Base-by-base conservation (phyloP, 441 rosid genomes). In the Flueggea neowawraea region DNA sequence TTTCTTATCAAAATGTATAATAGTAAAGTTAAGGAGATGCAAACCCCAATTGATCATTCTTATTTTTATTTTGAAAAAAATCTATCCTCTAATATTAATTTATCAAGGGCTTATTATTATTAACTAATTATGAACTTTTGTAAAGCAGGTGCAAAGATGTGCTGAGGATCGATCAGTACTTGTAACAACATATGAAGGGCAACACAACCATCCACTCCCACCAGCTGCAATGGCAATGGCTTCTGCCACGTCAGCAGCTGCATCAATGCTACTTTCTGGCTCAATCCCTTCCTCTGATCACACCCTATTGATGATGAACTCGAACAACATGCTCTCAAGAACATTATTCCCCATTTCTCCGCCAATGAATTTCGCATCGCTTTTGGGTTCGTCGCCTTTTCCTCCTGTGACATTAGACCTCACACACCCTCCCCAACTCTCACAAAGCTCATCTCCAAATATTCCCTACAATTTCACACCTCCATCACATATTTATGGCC, bases 211-310 rank as follows among this genome's bases (percentile, higher is more conserved):
- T 58, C 97, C 96, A 0, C 78, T 91, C 16, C 96, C 97, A 0
- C 90, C 90, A 12, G 87, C 90, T 0, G 97, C 97, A 0, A 81
- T 85, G 63, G 85, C 89, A 0, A 84, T 91, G 97, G 97, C 91
- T 22, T 83, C 90, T 1, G 80, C 96, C 3, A 91, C 97, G 10
- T 16, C 86, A 0, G 85, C 94, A 0, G 97, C 97, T 0, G 94
- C 88, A 0, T 72, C 62, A 64, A 88, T 85, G 94, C 61, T 91
- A 45, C 83, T 88, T 31, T 88, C 96, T 0, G 94, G 96, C 0
- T 86, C 97, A 7, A 86, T 83, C 89, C 72, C 94, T 9, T 86
- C 91, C 57, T 75, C 81, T 0, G 97, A 91, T 2, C 41, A 5
- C 4, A 87, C 87, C 4, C 62, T 75, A 47, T 14, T 83, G 48